A percentile compares a stretch with the other conserved stretches of the same genome.
phyloP scores from a whole-genome alignment of 2,329 filamentous ascomycete species.

The Claviceps citrina region DNA sequence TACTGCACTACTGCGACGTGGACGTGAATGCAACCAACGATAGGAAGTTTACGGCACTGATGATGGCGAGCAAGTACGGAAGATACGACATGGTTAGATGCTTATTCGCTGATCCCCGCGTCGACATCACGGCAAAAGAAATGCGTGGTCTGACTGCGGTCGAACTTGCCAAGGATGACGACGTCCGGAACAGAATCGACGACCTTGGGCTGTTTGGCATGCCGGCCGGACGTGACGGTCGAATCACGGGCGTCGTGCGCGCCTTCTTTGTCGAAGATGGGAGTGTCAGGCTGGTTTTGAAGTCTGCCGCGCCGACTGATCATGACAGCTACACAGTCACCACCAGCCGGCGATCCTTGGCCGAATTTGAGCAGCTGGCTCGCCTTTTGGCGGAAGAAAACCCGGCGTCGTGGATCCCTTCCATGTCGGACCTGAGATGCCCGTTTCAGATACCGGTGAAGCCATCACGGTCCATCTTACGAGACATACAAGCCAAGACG shows the following conservation, averaged over 20 bases:
- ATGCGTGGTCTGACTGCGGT: constrained; percentile 81
- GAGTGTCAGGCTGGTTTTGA: constrained; percentile 80
- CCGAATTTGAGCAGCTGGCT: constrained; percentile 82
- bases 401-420: constrained; percentile 87
- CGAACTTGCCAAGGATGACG: constrained; percentile 93
- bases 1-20: constrained; percentile 76
- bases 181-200: constrained; percentile 90
- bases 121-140: constrained; percentile 74
- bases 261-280: constrained; percentile 97
- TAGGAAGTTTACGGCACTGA: constrained; percentile 83
- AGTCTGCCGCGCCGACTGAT: constrained; percentile 76
- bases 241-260: constrained; percentile 82
- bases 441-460: constrained; percentile 89
- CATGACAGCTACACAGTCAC: constrained; percentile 81
- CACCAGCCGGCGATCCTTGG: constrained; percentile 73
- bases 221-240: constrained; percentile 53
- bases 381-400: constrained; percentile 75
- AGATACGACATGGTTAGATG: constrained; percentile 82
- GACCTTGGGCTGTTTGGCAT: constrained; percentile 76
- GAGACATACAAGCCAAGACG: constrained; percentile 73
- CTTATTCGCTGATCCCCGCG: constrained; percentile 73
- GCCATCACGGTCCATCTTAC: constrained; percentile 71
- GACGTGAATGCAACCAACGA: constrained; percentile 94
- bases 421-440: constrained; percentile 59
- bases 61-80: constrained; percentile 98